Evolutionary conservation across 768 basidiomycete genomes (phyloP).

Genomic region (Hygrophorus pudorinus): DNA sequence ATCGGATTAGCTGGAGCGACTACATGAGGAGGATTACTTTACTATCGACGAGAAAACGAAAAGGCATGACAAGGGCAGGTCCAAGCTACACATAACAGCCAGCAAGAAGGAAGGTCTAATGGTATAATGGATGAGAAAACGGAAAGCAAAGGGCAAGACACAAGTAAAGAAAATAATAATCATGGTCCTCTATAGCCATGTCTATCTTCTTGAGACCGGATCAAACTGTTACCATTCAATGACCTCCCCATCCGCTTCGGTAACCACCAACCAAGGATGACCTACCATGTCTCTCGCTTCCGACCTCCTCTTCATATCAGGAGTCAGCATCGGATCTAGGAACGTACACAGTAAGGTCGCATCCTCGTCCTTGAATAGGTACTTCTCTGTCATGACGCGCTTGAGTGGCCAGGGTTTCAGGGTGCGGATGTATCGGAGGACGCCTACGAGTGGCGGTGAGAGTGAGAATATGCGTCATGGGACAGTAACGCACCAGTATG

Average conservation of each 20-base stretch:
- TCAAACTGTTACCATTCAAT: conserved; percentile 32
- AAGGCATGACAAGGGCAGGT: too few species aligned
- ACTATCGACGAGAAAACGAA: too few species aligned
- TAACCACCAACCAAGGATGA: conserved; percentile 59
- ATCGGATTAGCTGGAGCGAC: too few species aligned
- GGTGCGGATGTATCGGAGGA: conserved; percentile 61
- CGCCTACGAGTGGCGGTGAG: conserved; percentile 28
- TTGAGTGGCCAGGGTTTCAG: conserved; percentile 76
- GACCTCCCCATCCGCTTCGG: conserved; percentile 29
- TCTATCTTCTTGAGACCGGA: too few species aligned
- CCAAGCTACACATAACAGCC: too few species aligned
- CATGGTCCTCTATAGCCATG: too few species aligned
- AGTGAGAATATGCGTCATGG: conserved; percentile 4
- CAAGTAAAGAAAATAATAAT: too few species aligned
- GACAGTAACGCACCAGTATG: conserved; percentile 38
- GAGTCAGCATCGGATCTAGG: conserved; percentile 64
- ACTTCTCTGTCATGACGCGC: conserved; percentile 86
- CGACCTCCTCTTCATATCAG: conserved; percentile 59
- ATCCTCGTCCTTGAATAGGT: conserved; percentile 54
- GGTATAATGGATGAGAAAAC: too few species aligned
- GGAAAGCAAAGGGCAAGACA: too few species aligned
- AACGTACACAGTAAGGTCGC: conserved; percentile 53
- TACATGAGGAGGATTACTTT: too few species aligned
- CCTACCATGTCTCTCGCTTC: conserved; percentile 65
- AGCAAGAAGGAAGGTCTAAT: too few species aligned